Conservation (phyloP, 106 monocot species). For the Cymbidium sinense region DNA sequence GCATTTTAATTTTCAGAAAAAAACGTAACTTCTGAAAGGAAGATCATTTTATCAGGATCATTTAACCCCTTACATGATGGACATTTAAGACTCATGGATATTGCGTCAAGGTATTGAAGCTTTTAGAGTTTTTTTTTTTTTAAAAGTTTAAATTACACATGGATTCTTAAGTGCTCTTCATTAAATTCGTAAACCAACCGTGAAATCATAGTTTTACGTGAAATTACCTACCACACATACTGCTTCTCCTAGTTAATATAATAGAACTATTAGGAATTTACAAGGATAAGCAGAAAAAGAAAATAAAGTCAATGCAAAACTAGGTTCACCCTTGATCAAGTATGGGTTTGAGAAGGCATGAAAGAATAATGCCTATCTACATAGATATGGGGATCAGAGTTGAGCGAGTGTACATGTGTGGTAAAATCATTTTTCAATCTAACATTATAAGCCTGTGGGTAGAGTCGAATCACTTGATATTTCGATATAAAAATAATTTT, state of each 20-base stretch:
- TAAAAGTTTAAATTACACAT: not conserved
- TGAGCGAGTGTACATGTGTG: no score
- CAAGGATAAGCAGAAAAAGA: not conserved
- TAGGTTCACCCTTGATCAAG: not conserved
- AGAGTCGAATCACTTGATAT: no score
- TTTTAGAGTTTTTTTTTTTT: not conserved
- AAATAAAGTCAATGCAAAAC: not conserved
- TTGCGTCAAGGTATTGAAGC: constrained; percentile 62
- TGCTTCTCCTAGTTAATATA: not conserved
- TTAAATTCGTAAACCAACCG: no score
- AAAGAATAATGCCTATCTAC: not conserved
- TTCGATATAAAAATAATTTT: no score
- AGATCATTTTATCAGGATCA: constrained; percentile 82
- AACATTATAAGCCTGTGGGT: no score
- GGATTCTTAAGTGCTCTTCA: not conserved
- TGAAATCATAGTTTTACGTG: not conserved
- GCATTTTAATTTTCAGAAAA: constrained; percentile 32
- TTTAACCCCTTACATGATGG: constrained; percentile 99
- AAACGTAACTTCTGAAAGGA: constrained; percentile 49
- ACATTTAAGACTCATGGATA: constrained; percentile 73
- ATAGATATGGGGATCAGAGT: not conserved
- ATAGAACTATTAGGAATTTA: not conserved
- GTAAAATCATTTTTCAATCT: no score
- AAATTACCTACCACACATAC: not conserved
- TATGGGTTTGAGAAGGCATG: not conserved